Percentiles rank a stretch among this genome's conserved stretches.
phyloP scores from a whole-genome alignment of 2,329 filamentous ascomycete genomes.

The Nemania diffusa region DNA sequence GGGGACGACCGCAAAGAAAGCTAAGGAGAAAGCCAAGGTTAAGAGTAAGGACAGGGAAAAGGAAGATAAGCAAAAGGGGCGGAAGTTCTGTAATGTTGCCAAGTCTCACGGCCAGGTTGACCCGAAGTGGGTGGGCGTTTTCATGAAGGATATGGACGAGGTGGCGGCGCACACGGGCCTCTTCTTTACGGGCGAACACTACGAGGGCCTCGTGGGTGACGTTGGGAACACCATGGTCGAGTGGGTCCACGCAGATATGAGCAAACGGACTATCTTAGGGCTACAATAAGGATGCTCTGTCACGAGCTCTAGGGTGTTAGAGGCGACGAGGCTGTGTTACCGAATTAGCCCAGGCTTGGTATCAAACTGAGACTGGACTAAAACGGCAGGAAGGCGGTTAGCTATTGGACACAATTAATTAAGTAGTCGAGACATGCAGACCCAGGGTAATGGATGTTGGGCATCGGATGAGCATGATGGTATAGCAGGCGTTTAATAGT shows the following conservation, averaged over 20 bases:
- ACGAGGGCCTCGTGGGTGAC: constrained; percentile 80
- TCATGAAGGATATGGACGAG: constrained; percentile 86
- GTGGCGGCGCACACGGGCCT: constrained; percentile 86
- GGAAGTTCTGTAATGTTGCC: constrained; percentile 82
- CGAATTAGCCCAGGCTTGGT: neutral
- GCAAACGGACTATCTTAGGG: constrained; percentile 54
- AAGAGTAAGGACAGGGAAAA: constrained; percentile 23
- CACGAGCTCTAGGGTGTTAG: neutral
- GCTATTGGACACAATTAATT: neutral
- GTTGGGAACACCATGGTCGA: constrained; percentile 72
- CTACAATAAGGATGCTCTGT: constrained; percentile 34
- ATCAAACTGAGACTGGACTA: neutral
- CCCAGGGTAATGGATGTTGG: neutral
- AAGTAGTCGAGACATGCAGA: neutral
- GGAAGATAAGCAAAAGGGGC: constrained; percentile 60
- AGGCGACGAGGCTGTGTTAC: neutral
- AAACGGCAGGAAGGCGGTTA: neutral
- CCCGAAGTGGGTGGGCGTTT: constrained; percentile 78
- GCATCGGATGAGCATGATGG: neutral
- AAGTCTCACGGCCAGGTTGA: constrained; percentile 68
- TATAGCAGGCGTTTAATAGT: neutral
- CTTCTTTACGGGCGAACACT: constrained; percentile 78
- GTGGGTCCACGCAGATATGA: constrained; percentile 75
- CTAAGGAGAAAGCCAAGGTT: constrained; percentile 32
- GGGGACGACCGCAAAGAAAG: neutral